Base-by-base conservation (phyloP, 2,329 filamentous ascomycete genomes). In the Fragosphaeria purpurea region DNA sequence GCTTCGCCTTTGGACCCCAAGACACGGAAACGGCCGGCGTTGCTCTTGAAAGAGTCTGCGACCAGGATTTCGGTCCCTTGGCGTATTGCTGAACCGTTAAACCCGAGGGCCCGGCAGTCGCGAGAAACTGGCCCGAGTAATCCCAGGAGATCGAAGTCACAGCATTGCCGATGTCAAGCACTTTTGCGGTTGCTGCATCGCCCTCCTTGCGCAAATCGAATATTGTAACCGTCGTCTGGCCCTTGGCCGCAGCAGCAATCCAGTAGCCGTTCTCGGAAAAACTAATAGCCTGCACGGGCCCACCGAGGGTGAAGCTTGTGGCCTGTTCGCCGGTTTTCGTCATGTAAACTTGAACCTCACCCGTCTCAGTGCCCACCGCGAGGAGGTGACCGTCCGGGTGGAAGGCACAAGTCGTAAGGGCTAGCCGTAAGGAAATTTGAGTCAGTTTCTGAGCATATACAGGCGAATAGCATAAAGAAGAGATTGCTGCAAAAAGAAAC, bases 241-340 rank as follows among this genome's bases (percentile, higher is more conserved):
- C 83, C 65, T 88, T 83, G 52, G 85, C 82, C 7, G 84, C 83
- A 5, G 88, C 86, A 1, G 91, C 91, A 56, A 98, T 83, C 88
- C 90, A 97, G 60, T 87, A 95, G 31, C 93, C 93, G 60, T 98
- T 98, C 67, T 98, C 93, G 0, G 90, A 96, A 69, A 98, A 98
- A 52, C 79, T 76, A 41, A 98, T 70, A 9, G 82, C 79, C 59
- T 86, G 80, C 4, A 96, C 77, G 0, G 89, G 82, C 0, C 82
- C 80, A 7, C 77, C 79, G 1, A 85, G 69, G 22, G 69, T 71
- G 66, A 94, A 95, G 50, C 79, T 82, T 33, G 88, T 88, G 33
- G 88, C 87, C 57, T 82, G 77, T 53, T 83, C 79, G 39, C 89
- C 85, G 0, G 80, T 86, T 66, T 86, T 90, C 58, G 89, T 84